Percentiles rank a stretch among this genome's conserved stretches.
These are phyloP conservation scores for Naganishia albida DNA, from an alignment of 1,284 basidiomycete genomes.

Conservation along the genomic window DNA sequence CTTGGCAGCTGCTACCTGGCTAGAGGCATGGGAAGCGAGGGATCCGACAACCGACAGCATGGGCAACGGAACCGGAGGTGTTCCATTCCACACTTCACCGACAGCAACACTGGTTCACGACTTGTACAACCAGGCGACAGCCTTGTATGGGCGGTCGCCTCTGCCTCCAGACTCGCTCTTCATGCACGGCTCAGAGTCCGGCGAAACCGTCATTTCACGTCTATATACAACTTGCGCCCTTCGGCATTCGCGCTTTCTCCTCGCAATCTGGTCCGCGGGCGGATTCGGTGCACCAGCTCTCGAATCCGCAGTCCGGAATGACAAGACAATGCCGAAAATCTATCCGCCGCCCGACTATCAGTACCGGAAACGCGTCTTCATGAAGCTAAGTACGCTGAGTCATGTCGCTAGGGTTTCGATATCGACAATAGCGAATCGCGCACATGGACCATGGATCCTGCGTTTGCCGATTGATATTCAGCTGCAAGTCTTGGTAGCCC, in stretches of 20 bases:
- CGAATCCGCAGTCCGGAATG: conserved; percentile 58
- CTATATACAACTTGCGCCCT: conserved; percentile 49
- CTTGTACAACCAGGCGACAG: conserved; percentile 32
- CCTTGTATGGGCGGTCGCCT: conserved; percentile 29
- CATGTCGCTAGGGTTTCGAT: conserved; percentile 70
- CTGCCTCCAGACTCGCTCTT: conserved; percentile 32
- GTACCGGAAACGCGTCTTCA: conserved; percentile 53
- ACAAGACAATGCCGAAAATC: conserved; percentile 56
- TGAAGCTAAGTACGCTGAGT: conserved; percentile 64
- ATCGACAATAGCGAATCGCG: conserved; percentile 64
- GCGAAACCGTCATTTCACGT: conserved; percentile 50
- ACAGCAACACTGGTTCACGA: conserved; percentile 32
- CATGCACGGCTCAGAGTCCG: conserved; percentile 40
- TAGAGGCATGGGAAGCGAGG: conserved; percentile 77
- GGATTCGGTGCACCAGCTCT: conserved; percentile 79
- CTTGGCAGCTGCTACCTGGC: conserved; percentile 70
- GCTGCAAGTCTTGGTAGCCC: conserved; percentile 66
- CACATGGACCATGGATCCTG: conserved; percentile 80
- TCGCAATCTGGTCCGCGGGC: conserved; percentile 78
- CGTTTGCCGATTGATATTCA: conserved; percentile 75
- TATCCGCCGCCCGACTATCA: conserved; percentile 36
- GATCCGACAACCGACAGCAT: conserved; percentile 51
- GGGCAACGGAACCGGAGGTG: conserved; percentile 38
- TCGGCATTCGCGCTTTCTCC: conserved; percentile 52
- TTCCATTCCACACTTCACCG: conserved; percentile 39